Percentiles rank a stretch among this genome's conserved stretches.
Conservation (phyloP, 441 rosid species). For the Aquilaria agallochum region DNA sequence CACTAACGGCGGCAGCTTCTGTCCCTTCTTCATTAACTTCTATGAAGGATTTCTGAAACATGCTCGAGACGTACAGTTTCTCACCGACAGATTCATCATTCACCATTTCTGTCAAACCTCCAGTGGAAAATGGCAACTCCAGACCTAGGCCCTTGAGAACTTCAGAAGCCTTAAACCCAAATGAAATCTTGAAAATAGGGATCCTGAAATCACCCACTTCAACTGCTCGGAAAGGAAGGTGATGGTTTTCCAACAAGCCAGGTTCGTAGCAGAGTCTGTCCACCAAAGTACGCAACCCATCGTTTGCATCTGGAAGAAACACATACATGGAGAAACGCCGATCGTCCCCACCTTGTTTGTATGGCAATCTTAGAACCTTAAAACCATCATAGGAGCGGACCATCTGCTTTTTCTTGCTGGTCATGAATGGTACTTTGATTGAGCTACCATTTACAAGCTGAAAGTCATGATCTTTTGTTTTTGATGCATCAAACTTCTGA, state of each 20-base stretch:
- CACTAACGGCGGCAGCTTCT: slow-evolving; percentile 64
- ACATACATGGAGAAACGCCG: slow-evolving; percentile 67
- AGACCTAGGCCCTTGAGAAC: slow-evolving; percentile 59
- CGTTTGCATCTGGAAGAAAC: slow-evolving; percentile 60
- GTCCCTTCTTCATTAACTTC: slow-evolving; percentile 87
- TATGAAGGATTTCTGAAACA: slow-evolving; percentile 72
- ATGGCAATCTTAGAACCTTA: slow-evolving; percentile 71
- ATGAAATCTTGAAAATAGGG: slow-evolving; percentile 66
- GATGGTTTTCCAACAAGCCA: slow-evolving; percentile 49
- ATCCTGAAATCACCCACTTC: slow-evolving; percentile 50
- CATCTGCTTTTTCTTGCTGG: slow-evolving; percentile 50
- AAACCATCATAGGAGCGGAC: slow-evolving; percentile 44
- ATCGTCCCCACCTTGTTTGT: slow-evolving; percentile 56
- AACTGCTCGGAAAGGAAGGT: slow-evolving; percentile 32
- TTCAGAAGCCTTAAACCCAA: slow-evolving; percentile 62
- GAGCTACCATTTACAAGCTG: slow-evolving; percentile 52
- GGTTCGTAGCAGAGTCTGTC: slow-evolving; percentile 41
- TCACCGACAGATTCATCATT: slow-evolving; percentile 42
- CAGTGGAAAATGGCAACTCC: slow-evolving; percentile 41
- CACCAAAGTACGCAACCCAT: slow-evolving; percentile 49
- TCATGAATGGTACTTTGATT: slow-evolving; percentile 63
- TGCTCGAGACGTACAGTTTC: slow-evolving; percentile 38
- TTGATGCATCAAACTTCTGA: slow-evolving; percentile 52
- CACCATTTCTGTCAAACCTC: slow-evolving; percentile 64
- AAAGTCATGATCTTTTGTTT: slow-evolving; percentile 51